Conservation (phyloP, 2,329 filamentous ascomycete species). For the Alternaria viburni region DNA sequence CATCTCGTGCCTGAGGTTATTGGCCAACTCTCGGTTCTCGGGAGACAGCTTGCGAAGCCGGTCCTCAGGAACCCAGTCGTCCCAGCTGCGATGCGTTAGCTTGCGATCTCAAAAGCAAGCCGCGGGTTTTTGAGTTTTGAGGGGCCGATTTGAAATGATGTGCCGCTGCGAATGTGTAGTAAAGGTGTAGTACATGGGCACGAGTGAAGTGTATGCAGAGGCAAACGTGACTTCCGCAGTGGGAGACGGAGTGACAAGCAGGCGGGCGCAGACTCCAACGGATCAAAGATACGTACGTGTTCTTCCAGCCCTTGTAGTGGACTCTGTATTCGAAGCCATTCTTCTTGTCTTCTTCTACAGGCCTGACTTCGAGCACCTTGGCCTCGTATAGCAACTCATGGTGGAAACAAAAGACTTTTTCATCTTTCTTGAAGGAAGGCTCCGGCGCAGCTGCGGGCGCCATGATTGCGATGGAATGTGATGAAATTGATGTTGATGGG, state of each 20-base stretch:
- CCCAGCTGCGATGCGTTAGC: constrained; percentile 68
- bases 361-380: constrained; percentile 83
- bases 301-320: constrained; percentile 99
- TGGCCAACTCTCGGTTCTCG: constrained; percentile 90
- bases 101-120: neutral
- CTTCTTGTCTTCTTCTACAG: constrained; percentile 67
- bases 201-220: constrained; percentile 9
- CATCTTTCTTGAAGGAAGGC: constrained; percentile 72
- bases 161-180: neutral
- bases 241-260: neutral
- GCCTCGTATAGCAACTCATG: constrained; percentile 97
- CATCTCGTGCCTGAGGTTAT: constrained; percentile 72
- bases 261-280: constrained; percentile 3
- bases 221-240: constrained; percentile 18
- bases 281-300: constrained; percentile 68
- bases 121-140: neutral
- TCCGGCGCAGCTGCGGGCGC: constrained; percentile 63
- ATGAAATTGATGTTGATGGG: constrained; percentile 15
- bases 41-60: constrained; percentile 93
- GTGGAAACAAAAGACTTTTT: constrained; percentile 96
- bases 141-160: neutral
- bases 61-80: constrained; percentile 96
- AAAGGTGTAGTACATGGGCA: constrained; percentile 18
- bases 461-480: constrained; percentile 28
- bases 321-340: constrained; percentile 86